Base-by-base conservation (phyloP, 192 early-diverging fungal genomes). In the Backusella parvicylindrica region DNA sequence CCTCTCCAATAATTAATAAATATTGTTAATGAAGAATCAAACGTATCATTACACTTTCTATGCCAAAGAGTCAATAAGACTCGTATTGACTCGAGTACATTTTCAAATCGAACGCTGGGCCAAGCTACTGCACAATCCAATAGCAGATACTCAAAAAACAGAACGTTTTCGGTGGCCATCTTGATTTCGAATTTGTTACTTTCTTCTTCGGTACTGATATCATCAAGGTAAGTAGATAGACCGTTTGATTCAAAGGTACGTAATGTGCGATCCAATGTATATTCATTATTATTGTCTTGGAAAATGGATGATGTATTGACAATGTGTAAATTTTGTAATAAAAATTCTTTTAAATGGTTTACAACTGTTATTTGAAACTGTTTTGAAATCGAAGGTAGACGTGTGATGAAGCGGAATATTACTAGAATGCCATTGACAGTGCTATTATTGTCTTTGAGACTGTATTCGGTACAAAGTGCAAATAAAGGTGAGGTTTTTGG, bases 401-500 rank as follows among this genome's bases (percentile, higher is more conserved):
- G 9, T 18, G 64, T 35, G 21, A 77, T 12, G 2, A 71, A 26
- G 21, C 41, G 75, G 26, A 77, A 65, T 16, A 77, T 38, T 1
- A 33, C 18, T n/a, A 68, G 33, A 1, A 70, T 67, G 3, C 30
- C 56, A 8, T 56, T 37, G 21, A 70, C 73, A 0, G 70, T 9
- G 8, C 26, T 47, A 0, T 35, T 64, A 33, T 73, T 28, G 4
- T 47, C n/a, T 30, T 60, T 60, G 53, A 60, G 53, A 12, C 26
- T 26, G 30, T 74, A 30, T 16, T 73, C 40, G 31, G 37, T 47
- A 2, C 68, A 50, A 9, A 73, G 30, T 38, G 56, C 41, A 63
- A 69, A 69, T 28, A 78, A 32, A 11, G 72, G 71, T 23, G 77
- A 78, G 9, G 21, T 40, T 13, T 78, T 41, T 15, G 36, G 21